Evolutionary conservation across 1,284 basidiomycete species (phyloP), one percentile per base, ranked within the genome.

Genomic region (Ceratobasidium papillatum): DNA sequence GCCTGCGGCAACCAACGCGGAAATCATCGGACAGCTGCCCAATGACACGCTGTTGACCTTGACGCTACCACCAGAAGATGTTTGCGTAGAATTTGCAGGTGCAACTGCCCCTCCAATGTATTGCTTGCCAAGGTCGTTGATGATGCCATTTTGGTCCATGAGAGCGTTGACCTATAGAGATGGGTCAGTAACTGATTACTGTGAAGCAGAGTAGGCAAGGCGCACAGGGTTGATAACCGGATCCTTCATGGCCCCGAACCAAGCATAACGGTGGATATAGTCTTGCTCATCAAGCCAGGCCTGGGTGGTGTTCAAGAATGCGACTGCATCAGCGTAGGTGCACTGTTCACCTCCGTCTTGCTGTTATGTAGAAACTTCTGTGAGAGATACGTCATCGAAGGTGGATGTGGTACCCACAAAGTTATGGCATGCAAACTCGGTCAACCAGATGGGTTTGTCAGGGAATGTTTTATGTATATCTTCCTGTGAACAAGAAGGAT

Each of bases 401-500:
- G 9, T 5, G n/a, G 12, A 34, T 4, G 4, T 38, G 12, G 2
- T 25, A 62, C 74, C 49, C 22, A 75, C 74, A 77, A 82, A 84
- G 77, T 85, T 84, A 79, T 84, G 84, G 82, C 88, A 88, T 76
- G 89, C 91, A 79, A 87, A 89, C 80, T 94, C 93, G 3, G 92
- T 93, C 69, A 92, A 81, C 86, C 84, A 86, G 74, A 94, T 84
- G 14, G 84, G 83, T 71, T 81, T 79, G 30, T 82, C 77, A 30
- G 68, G 68, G 80, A 89, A 93, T 0, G 83, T 83, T 36, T 81
- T 78, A 80, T 92, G 82, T 81, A 87, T 89, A 7, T 84, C 78
- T 14, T 80, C 68, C 68, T 71, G 41, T 22, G 19, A 47, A 30
- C 25, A 41, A 47, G 17, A 8, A 41, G 19, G 32, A 19, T 36